Evolutionary conservation across 2,329 filamentous ascomycete genomes (phyloP), one percentile per base, ranked within the genome.

Genomic region (Penicillium decumbens): DNA sequence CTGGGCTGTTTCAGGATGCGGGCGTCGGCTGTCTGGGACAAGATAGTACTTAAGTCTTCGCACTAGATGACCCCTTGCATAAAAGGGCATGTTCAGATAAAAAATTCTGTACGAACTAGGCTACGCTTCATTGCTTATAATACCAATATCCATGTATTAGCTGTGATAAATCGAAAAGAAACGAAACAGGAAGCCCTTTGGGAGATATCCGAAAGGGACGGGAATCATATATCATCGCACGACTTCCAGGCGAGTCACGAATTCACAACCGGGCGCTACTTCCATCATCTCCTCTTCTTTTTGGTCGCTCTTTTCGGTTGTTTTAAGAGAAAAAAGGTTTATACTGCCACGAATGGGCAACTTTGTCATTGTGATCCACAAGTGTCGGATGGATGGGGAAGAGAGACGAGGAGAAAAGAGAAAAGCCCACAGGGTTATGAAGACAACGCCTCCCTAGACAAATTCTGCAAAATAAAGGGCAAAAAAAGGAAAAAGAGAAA

Each of bases 361-460:
- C 40, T 58, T 59, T 63, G 56, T 57, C 59, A 62, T 61, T 57
- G 55, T 55, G 56, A 65, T 62, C 60, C 58, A 61, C 49, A 49
- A 49, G 45, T 50, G 47, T 52, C 50, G 54, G 45, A 56, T 50
- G 51, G 47, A 43, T 41, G 42, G 47, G 40, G 37, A 43, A 42
- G 35, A 25, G 28, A 47, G 56, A 55, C 54, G 59, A 56, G 52
- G 55, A 51, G 59, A 57, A 62, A 60, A 61, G 56, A 61, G 55
- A 63, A 65, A 67, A 65, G 60, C 64, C 64, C 66, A 63, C 62
- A 63, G 65, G 63, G 64, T 68, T 64, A 70, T 70, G 65, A 69
- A 69, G 64, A 70, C 65, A 72, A 72, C 69, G 69, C 69, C 69
- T 71, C 68, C 68, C 68, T 71, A 69, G 65, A 67, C 65, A 66